phyloP scores from a whole-genome alignment of 2,329 filamentous ascomycete species.

The Cladosporium phlei region DNA sequence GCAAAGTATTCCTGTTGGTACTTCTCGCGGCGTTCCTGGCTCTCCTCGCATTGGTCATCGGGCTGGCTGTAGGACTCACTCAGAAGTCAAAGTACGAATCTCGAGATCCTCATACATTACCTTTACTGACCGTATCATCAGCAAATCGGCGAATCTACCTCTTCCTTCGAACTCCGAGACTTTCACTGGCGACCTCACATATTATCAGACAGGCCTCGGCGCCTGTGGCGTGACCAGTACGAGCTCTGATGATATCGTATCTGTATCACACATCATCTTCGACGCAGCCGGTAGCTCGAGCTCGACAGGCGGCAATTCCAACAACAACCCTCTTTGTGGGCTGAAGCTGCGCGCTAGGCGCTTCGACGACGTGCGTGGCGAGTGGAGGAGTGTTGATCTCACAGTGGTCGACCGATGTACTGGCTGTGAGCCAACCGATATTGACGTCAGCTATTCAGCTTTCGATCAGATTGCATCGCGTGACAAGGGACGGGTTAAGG shows the following conservation, averaged over 20 bases:
- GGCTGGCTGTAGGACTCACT: slow-evolving; percentile 38
- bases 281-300: slow-evolving; percentile 49
- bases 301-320: slow-evolving; percentile 42
- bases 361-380: slow-evolving; percentile 42
- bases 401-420: slow-evolving; percentile 65
- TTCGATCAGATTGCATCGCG: slow-evolving; percentile 45
- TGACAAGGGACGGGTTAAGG: slow-evolving; percentile 27
- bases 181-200: slow-evolving; percentile 63
- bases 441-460: slow-evolving; percentile 47
- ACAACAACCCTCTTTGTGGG: slow-evolving; percentile 64
- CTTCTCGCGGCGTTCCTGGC: slow-evolving; percentile 30
- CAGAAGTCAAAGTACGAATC: slow-evolving; percentile 14
- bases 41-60: slow-evolving; percentile 38
- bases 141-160: slow-evolving; percentile 41
- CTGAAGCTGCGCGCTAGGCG: slow-evolving; percentile 59
- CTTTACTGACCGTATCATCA: slow-evolving; percentile 12
- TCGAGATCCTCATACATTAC: background rate
- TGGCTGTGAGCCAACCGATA: slow-evolving; percentile 43
- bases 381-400: slow-evolving; percentile 52
- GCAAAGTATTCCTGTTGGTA: slow-evolving; percentile 36
- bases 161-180: slow-evolving; percentile 49
- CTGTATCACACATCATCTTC: slow-evolving; percentile 63
- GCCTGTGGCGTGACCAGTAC: slow-evolving; percentile 61
- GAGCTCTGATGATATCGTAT: slow-evolving; percentile 56
- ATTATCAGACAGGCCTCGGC: slow-evolving; percentile 62